Evolutionary conservation across 1,284 basidiomycete genomes (phyloP).

Genomic region (Takashimella tepidaria): DNA sequence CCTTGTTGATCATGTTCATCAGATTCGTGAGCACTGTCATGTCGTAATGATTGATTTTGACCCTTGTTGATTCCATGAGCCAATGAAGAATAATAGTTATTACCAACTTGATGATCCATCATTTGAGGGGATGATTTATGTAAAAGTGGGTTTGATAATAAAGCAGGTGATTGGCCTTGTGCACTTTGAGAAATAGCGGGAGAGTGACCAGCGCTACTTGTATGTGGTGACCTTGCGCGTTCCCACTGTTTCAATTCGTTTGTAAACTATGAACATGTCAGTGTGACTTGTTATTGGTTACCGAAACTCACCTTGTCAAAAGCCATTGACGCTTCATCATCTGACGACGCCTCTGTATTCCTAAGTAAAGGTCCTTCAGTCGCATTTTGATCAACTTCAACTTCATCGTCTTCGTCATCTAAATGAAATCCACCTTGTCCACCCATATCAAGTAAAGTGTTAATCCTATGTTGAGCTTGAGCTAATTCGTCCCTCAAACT

Average conservation of each 20-base stretch:
- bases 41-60: too few relatives aligned
- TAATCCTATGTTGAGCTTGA: slow-evolving; percentile 60
- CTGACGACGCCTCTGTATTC: slow-evolving; percentile 16
- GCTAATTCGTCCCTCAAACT: slow-evolving; percentile 65
- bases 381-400: slow-evolving; percentile 12
- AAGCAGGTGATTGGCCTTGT: not conserved
- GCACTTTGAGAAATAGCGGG: not conserved
- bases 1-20: not conserved
- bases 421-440: slow-evolving; percentile 21
- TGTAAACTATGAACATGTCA: slow-evolving; percentile 28
- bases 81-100: too few relatives aligned
- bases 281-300: not conserved
- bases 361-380: slow-evolving; percentile 11
- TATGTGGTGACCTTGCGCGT: slow-evolving; percentile 31
- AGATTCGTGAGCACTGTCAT: too few relatives aligned
- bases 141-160: not conserved
- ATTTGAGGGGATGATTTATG: not conserved
- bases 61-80: too few relatives aligned
- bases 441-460: slow-evolving; percentile 39
- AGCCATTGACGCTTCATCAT: slow-evolving; percentile 38
- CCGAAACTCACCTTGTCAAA: slow-evolving; percentile 40
- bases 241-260: slow-evolving; percentile 47
- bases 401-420: slow-evolving; percentile 24
- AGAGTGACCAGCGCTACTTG: not conserved
- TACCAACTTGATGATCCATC: not conserved